These are phyloP conservation scores for Ganoderma leucocontextum DNA, from an alignment of 1,284 basidiomycete genomes.

Conservation along the genomic window DNA sequence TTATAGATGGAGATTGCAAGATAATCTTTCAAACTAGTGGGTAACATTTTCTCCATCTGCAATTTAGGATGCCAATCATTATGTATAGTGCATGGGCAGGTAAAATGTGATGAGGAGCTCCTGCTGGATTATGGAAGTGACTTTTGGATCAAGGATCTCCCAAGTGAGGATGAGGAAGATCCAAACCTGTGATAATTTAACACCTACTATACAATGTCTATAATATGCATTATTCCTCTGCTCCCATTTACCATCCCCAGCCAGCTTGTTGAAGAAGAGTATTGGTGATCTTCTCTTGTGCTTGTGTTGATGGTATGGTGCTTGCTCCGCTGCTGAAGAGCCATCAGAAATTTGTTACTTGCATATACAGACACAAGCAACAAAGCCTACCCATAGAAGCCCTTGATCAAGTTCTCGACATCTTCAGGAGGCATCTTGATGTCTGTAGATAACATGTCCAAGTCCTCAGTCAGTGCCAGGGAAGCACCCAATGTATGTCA, in stretches of 20 bases:
- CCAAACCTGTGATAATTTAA: constrained; percentile 2
- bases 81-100: constrained; percentile 36
- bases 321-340: constrained; percentile 15
- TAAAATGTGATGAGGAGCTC: constrained; percentile 54
- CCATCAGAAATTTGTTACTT: neutral
- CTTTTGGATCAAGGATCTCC: constrained; percentile 41
- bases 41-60: constrained; percentile 22
- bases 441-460: constrained; percentile 51
- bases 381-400: constrained; percentile 53
- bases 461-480: neutral
- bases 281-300: constrained; percentile 38
- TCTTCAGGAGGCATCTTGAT: constrained; percentile 81
- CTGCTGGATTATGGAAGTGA: constrained; percentile 58
- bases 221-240: neutral
- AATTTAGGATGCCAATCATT: neutral
- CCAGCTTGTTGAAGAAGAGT: constrained; percentile 42
- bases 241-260: constrained; percentile 38
- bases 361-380: neutral
- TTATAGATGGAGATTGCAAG: constrained; percentile 66
- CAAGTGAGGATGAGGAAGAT: neutral
- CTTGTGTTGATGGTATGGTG: constrained; percentile 24
- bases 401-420: constrained; percentile 74
- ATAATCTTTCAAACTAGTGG: constrained; percentile 65
- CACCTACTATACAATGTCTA: constrained; percentile 18
- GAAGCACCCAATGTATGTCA: neutral